Percentiles rank a stretch among this genome's conserved stretches.
Conservation (phyloP, 768 basidiomycete genomes). For the Neoboletus brunneissimus region DNA sequence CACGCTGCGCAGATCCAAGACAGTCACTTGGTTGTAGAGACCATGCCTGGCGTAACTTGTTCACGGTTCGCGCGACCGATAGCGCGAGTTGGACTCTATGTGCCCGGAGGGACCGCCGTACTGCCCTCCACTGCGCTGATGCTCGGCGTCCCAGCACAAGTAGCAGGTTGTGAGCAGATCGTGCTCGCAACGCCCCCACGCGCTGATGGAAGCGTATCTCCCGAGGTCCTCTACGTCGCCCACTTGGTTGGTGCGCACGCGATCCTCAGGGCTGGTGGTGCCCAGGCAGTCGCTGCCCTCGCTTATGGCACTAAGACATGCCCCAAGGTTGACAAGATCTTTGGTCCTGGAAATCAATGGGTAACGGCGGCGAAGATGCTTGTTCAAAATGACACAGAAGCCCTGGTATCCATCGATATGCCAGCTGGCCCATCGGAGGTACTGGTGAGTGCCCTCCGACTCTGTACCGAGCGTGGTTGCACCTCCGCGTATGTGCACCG, state of each 20-base stretch:
- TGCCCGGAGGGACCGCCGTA: slow-evolving; percentile 95
- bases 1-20: slow-evolving; percentile 83
- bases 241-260: slow-evolving; percentile 85
- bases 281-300: slow-evolving; percentile 93
- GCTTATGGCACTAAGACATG: slow-evolving; percentile 95
- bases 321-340: slow-evolving; percentile 98
- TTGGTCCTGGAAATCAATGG: slow-evolving; percentile 99
- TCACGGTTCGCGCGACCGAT: slow-evolving; percentile 95
- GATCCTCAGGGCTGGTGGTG: slow-evolving; percentile 93
- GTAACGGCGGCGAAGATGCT: slow-evolving; percentile 99
- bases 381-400: slow-evolving; percentile 97
- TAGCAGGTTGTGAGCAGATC: slow-evolving; percentile 89
- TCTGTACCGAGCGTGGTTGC: slow-evolving; percentile 57
- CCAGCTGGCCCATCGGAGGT: slow-evolving; percentile 98
- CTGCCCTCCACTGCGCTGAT: slow-evolving; percentile 96
- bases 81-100: slow-evolving; percentile 91
- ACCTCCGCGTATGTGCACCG: slow-evolving; percentile 49
- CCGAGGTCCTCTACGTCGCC: slow-evolving; percentile 97
- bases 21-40: slow-evolving; percentile 77
- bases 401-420: slow-evolving; percentile 97
- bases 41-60: slow-evolving; percentile 97
- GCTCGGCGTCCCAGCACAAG: slow-evolving; percentile 97
- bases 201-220: slow-evolving; percentile 87
- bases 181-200: slow-evolving; percentile 96
- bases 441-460: slow-evolving; percentile 50